These are phyloP conservation scores for Pelomyxa schiedti DNA, from an alignment of 78 protist genomes.

Conservation along the genomic window DNA sequence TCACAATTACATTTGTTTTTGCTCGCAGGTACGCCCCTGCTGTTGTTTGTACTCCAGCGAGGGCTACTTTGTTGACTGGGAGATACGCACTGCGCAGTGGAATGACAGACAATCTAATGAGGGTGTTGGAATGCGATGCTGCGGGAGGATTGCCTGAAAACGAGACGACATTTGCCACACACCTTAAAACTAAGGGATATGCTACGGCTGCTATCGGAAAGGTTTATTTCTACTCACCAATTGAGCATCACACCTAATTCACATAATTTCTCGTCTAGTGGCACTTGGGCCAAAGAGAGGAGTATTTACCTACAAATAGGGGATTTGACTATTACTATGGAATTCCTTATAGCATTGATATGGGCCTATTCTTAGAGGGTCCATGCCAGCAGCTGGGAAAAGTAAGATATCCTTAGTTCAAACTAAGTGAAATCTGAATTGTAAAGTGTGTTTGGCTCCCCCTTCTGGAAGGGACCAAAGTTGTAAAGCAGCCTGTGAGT, in stretches of 20 bases:
- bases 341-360: slow-evolving; percentile 12
- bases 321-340: slow-evolving; percentile 14
- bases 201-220: slow-evolving; percentile 1
- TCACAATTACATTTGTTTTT: too few species aligned
- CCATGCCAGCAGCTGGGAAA: not conserved
- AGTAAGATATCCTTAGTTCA: too few species aligned
- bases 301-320: slow-evolving; percentile 1
- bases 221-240: too few species aligned
- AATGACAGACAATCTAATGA: not conserved
- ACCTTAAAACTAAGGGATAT: not conserved
- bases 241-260: too few species aligned
- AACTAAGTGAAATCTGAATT: too few species aligned
- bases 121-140: slow-evolving; percentile 1
- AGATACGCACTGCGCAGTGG: not conserved
- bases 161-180: slow-evolving; percentile 2
- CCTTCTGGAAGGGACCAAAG: not conserved
- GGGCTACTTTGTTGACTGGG: slow-evolving; percentile 21
- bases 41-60: slow-evolving; percentile 4
- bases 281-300: slow-evolving; percentile 7
- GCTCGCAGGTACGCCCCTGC: too few species aligned
- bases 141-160: slow-evolving; percentile 4
- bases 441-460: too few species aligned
- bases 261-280: too few species aligned
- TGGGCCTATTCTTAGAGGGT: not conserved
- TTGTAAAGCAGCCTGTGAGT: slow-evolving; percentile 2